These are phyloP conservation scores for Neonothopanus nambi DNA, from an alignment of 1,284 basidiomycete species.

Conservation along the genomic window DNA sequence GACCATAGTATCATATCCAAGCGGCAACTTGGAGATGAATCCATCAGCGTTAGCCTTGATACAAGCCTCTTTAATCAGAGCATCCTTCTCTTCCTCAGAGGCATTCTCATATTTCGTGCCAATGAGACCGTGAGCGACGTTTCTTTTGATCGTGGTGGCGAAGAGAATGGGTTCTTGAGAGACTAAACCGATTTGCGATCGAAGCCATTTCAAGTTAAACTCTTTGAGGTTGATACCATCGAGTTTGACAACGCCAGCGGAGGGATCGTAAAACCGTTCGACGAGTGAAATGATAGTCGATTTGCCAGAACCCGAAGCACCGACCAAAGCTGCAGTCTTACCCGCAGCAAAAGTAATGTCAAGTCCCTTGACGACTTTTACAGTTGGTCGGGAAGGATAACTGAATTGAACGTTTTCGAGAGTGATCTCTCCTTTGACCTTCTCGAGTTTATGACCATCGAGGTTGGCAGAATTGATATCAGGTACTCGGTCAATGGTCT, in stretches of 20 bases:
- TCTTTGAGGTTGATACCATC: constrained; percentile 80
- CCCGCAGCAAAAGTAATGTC: constrained; percentile 71
- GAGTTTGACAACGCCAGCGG: constrained; percentile 69
- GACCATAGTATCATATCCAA: constrained; percentile 89
- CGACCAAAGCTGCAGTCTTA: constrained; percentile 85
- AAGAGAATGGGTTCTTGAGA: constrained; percentile 91
- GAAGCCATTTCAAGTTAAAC: constrained; percentile 87
- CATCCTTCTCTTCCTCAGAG: constrained; percentile 75
- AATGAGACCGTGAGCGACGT: constrained; percentile 91
- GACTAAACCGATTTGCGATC: constrained; percentile 88
- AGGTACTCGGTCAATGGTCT: constrained; percentile 88
- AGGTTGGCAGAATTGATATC: constrained; percentile 81
- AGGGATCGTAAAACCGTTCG: constrained; percentile 89
- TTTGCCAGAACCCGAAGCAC: constrained; percentile 90
- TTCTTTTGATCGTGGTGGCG: constrained; percentile 74
- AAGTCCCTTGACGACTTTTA: constrained; percentile 83
- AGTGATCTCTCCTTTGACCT: constrained; percentile 74
- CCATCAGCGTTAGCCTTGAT: constrained; percentile 90
- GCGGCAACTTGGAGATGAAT: constrained; percentile 83
- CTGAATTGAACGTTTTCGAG: constrained; percentile 83
- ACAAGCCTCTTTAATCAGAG: constrained; percentile 84
- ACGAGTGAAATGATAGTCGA: constrained; percentile 79
- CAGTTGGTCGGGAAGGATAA: constrained; percentile 88
- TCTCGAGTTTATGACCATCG: constrained; percentile 71
- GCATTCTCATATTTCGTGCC: constrained; percentile 72